Percentiles rank a stretch among this genome's conserved stretches.
Evolutionary conservation across 495 filamentous ascomycete species (phyloP).

Genomic region (Acidomyces sp.): DNA sequence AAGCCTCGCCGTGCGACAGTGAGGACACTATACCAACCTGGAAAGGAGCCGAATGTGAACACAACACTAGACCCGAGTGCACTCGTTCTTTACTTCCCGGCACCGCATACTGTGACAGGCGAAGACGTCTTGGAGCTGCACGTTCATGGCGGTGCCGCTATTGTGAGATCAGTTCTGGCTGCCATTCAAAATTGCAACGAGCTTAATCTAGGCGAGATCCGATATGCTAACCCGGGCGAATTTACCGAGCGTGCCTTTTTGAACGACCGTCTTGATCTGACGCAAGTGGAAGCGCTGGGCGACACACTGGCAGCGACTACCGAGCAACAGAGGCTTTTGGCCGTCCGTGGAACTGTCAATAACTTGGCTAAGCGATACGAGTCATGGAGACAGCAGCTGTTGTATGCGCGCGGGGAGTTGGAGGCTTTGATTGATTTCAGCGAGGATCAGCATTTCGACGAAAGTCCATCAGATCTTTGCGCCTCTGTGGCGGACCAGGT

Average conservation of each 20-base stretch:
- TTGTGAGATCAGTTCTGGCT: conserved; percentile 67
- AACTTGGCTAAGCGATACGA: conserved; percentile 67
- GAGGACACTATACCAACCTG: conserved; percentile 61
- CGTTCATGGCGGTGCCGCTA: conserved; percentile 82
- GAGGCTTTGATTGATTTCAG: conserved; percentile 95
- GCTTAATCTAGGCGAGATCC: conserved; percentile 35
- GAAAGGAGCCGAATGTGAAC: conserved; percentile 20
- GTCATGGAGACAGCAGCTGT: conserved; percentile 59
- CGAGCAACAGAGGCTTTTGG: conserved; percentile 80
- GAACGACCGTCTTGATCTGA: conserved; percentile 71
- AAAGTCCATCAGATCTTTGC: conserved; percentile 60
- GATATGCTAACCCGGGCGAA: conserved; percentile 89
- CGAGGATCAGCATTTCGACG: conserved; percentile 94
- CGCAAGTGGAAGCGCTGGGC: conserved; percentile 86
- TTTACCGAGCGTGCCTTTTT: conserved; percentile 89
- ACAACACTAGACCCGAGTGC: conserved; percentile 67
- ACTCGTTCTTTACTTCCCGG: conserved; percentile 76
- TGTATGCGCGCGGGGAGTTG: conserved; percentile 76
- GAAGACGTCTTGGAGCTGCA: conserved; percentile 89
- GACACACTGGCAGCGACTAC: conserved; percentile 79
- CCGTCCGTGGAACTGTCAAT: conserved; percentile 57
- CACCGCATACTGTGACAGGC: conserved; percentile 73
- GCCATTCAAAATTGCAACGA: conserved; percentile 45
- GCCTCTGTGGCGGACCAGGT: conserved; percentile 54
- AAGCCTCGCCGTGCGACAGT: conserved; percentile 65